Base-by-base conservation (phyloP, 768 basidiomycete genomes). In the Coprinopsis strossmayeri region DNA sequence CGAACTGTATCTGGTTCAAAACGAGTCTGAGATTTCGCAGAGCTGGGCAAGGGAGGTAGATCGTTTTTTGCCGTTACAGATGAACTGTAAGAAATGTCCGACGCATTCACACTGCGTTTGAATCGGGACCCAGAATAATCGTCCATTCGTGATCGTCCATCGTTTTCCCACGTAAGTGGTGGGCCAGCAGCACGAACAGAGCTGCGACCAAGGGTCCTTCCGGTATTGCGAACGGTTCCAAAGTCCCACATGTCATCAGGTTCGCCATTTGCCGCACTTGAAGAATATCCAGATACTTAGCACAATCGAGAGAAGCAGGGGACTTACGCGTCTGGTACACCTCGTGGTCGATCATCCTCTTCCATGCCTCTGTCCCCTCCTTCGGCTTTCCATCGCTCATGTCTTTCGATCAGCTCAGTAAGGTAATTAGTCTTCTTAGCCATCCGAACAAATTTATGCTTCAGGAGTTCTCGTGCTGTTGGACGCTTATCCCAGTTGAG, bases 181-280 rank as follows among this genome's bases (percentile, higher is more conserved):
- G 83, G 82, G 1, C 84, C 84, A 34, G 83, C 77, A 34, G 77
- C 69, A 45, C 75, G 76, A 53, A 79, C 66, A 48, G 76, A 76
- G 56, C 74, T 78, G 45, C 83, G 77, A n/a, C 88, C 88, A 39
- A 90, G 73, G 13, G 89, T 89, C 55, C 75, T 68, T 38, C 74
- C 67, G 35, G 78, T 79, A 58, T 92, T 84, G 49, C 90, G 87
- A 39, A 98, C 86, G 5, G 95, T 98, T 12, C 95, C 95, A 66
- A 97, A 96, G 63, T 98, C 95, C 95, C 95, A 98, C 27, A 97
- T 69, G 54, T 94, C 91, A 45, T 90, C 89, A 2, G 77, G 73
- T 55, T 87, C 85, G 30, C 73, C 75, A 47, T 71, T 71, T 11
- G 68, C 63, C 42, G 73, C 71, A 41, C 83, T 86, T 52, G 30